phyloP scores from a whole-genome alignment of 257 asterid genomes.

The Salvia rosmarinus region DNA sequence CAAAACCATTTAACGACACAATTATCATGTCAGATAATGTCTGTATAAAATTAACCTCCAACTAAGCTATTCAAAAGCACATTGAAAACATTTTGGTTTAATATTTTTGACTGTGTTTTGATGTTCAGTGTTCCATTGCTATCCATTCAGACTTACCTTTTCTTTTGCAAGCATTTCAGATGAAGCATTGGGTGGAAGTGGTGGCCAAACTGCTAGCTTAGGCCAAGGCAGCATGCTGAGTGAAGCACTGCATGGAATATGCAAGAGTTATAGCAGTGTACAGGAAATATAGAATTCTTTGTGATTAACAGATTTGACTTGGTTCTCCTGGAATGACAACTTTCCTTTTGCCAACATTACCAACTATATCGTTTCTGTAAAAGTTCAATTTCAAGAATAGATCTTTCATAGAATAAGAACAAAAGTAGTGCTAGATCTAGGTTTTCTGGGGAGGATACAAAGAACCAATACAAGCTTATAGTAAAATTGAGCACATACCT shows the following conservation, averaged over 20 bases:
- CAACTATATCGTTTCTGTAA: slow-evolving; percentile 21
- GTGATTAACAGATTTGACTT: slow-evolving; percentile 10
- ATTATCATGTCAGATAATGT: slow-evolving; percentile 6
- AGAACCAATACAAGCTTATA: slow-evolving; percentile 15
- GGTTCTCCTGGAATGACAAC: slow-evolving; percentile 30
- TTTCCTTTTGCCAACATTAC: slow-evolving; percentile 20
- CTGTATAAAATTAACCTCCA: not conserved
- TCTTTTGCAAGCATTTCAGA: slow-evolving; percentile 89
- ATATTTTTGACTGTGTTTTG: slow-evolving; percentile 9
- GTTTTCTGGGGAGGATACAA: slow-evolving; percentile 20
- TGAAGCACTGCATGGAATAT: slow-evolving; percentile 69
- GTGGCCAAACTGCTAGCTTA: slow-evolving; percentile 96
- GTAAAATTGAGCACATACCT: slow-evolving; percentile 54
- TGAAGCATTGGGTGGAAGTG: slow-evolving; percentile 87
- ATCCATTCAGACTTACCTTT: slow-evolving; percentile 61
- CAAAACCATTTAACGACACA: slow-evolving; percentile 10
- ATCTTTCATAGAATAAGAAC: slow-evolving; percentile 15
- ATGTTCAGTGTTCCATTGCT: slow-evolving; percentile 23
- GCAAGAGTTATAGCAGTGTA: slow-evolving; percentile 25
- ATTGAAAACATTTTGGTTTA: slow-evolving; percentile 3
- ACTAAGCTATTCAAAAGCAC: slow-evolving; percentile 12
- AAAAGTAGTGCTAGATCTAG: slow-evolving; percentile 1
- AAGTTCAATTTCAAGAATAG: not conserved
- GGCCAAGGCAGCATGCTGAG: slow-evolving; percentile 99
- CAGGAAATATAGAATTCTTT: slow-evolving; percentile 35